These are phyloP conservation scores for Yarrowia divulgata DNA, from an alignment of 805 yeast species.

Conservation along the genomic window DNA sequence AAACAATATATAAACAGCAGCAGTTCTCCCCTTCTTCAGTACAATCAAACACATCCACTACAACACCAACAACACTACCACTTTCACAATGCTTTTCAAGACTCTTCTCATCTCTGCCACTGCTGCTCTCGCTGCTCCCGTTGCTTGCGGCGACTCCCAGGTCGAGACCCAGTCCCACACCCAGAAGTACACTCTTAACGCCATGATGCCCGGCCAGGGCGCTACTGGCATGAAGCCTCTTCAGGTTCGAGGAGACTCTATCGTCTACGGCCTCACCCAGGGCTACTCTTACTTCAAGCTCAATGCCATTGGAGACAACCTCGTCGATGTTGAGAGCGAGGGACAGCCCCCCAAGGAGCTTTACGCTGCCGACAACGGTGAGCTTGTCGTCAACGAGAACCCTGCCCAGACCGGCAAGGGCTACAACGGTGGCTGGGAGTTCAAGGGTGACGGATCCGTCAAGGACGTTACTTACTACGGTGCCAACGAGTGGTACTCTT, in stretches of 20 bases:
- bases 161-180: neutral
- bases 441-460: slow-evolving; percentile 12
- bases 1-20: neutral
- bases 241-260: slow-evolving; percentile 1
- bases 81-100: slow-evolving; percentile 2
- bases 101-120: neutral
- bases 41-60: neutral
- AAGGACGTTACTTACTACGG: slow-evolving; percentile 5
- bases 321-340: neutral
- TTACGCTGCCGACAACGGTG: slow-evolving; percentile 1
- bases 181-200: neutral
- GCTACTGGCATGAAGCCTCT: slow-evolving; percentile 2
- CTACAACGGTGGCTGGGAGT: slow-evolving; percentile 3
- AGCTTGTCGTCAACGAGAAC: neutral
- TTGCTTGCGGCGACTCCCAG: neutral
- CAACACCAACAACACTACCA: neutral
- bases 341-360: neutral
- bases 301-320: slow-evolving; percentile 7
- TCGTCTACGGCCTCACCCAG: slow-evolving; percentile 8
- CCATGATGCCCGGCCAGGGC: neutral
- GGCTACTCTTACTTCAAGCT: slow-evolving; percentile 2
- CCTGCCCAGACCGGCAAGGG: slow-evolving; percentile 1
- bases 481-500: slow-evolving; percentile 5
- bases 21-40: too few relatives aligned
- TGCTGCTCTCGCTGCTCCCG: neutral